phyloP scores from a whole-genome alignment of 805 yeast genomes.

The Candida boidinii region DNA sequence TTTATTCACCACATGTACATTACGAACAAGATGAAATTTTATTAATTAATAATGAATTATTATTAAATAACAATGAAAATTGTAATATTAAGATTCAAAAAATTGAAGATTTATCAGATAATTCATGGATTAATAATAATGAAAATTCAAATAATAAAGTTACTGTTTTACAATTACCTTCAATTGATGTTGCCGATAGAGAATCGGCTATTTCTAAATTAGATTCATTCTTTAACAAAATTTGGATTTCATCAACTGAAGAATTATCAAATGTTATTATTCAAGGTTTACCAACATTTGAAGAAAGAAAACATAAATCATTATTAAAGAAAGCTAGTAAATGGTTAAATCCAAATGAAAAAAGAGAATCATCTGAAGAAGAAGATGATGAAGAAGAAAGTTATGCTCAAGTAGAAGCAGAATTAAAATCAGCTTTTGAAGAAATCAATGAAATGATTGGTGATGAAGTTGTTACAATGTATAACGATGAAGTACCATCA shows the following conservation, averaged over 20 bases:
- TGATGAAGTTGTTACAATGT: constrained; percentile 16
- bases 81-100: too few relatives aligned
- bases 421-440: constrained; percentile 21
- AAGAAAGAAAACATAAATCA: not conserved
- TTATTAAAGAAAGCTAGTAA: constrained; percentile 11
- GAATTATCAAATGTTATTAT: constrained; percentile 15
- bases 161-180: not conserved
- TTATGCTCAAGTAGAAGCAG: constrained; percentile 18
- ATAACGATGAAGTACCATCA: constrained; percentile 6
- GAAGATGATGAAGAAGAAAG: constrained; percentile 13
- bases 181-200: not conserved
- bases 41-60: too few relatives aligned
- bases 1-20: constrained; percentile 3
- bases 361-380: constrained; percentile 11
- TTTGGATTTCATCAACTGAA: constrained; percentile 3
- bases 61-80: too few relatives aligned
- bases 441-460: constrained; percentile 19
- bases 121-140: constrained; percentile 2
- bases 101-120: constrained; percentile 2
- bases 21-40: constrained; percentile 1
- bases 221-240: constrained; percentile 4
- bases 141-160: constrained; percentile 2
- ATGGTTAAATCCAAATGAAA: constrained; percentile 5
- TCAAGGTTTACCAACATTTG: constrained; percentile 25
- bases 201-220: constrained; percentile 1